These are phyloP conservation scores for Phialemonium atrogriseum DNA, from an alignment of 2,329 filamentous ascomycete species.

Conservation along the genomic window DNA sequence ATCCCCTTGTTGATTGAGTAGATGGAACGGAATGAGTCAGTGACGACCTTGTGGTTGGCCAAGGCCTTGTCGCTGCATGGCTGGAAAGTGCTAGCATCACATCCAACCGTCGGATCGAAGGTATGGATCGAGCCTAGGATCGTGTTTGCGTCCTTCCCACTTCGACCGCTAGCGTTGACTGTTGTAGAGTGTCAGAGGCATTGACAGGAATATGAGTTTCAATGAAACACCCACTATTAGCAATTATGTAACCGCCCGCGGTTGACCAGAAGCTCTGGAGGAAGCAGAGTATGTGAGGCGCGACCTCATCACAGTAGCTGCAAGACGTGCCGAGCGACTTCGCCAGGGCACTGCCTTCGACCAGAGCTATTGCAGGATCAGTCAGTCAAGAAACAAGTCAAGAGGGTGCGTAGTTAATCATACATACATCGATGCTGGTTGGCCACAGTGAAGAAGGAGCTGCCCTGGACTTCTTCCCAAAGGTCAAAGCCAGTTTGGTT, in stretches of 20 bases:
- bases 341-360: conserved; percentile 61
- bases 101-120: conserved; percentile 59
- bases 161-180: conserved; percentile 52
- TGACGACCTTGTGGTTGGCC: conserved; percentile 67
- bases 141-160: conserved; percentile 65
- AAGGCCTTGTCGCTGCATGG: conserved; percentile 64
- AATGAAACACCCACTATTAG: conserved; percentile 47
- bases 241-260: conserved; percentile 50
- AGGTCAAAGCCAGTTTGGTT: conserved; percentile 62
- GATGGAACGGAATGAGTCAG: conserved; percentile 64
- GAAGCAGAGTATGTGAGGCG: conserved; percentile 66
- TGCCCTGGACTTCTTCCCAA: conserved; percentile 73
- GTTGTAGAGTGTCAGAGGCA: neutral
- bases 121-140: conserved; percentile 58
- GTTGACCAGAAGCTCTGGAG: conserved; percentile 65
- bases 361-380: conserved; percentile 32
- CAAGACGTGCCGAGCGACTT: conserved; percentile 52
- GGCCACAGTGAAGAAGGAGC: conserved; percentile 71
- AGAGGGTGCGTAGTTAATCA: conserved; percentile 5
- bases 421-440: conserved; percentile 57
- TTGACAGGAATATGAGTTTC: neutral
- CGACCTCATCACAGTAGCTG: conserved; percentile 51
- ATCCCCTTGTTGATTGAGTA: conserved; percentile 64
- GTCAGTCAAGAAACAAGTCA: neutral
- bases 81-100: conserved; percentile 67